Evolutionary conservation across 163 green algal genomes (phyloP).

Genomic region (Smithsoniella earleae): DNA sequence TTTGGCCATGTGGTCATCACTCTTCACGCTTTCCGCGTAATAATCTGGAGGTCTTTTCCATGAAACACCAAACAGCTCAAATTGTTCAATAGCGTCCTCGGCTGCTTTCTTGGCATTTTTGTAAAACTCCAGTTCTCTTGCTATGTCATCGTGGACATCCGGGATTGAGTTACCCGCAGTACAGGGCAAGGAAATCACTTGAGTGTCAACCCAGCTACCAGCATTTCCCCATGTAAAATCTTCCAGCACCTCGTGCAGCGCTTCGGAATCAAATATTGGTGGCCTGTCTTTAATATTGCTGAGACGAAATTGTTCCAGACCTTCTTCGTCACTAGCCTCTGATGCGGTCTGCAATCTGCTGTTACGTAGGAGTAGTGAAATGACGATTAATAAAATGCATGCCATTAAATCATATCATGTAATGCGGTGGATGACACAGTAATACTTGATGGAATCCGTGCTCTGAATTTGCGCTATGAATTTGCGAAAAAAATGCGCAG

Average conservation of each 20-base stretch:
- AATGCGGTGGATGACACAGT: not conserved
- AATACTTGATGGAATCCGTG: not conserved
- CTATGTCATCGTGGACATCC: conserved; percentile 86
- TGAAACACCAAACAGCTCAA: conserved; percentile 55
- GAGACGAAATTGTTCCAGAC: conserved; percentile 1
- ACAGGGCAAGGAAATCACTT: conserved; percentile 42
- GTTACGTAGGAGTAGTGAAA: no score
- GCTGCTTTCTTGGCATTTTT: conserved; percentile 74
- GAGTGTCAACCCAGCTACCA: conserved; percentile 56
- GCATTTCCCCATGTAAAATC: conserved; percentile 68
- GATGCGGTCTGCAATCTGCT: conserved; percentile 20
- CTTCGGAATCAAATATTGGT: conserved; percentile 73
- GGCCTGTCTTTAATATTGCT: conserved; percentile 26
- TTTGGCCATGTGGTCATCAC: conserved; percentile 89
- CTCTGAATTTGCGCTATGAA: not conserved
- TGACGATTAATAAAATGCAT: not conserved
- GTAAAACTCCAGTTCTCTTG: conserved; percentile 90
- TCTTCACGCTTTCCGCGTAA: conserved; percentile 98
- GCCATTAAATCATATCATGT: not conserved
- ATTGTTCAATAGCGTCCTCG: conserved; percentile 58
- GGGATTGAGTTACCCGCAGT: conserved; percentile 40
- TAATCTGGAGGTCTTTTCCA: conserved; percentile 87
- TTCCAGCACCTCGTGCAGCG: conserved; percentile 82
- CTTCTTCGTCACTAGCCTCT: conserved; percentile 25
- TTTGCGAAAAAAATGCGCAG: not conserved